phyloP scores from a whole-genome alignment of 2,329 filamentous ascomycete genomes.

The Colletotrichum sp. region DNA sequence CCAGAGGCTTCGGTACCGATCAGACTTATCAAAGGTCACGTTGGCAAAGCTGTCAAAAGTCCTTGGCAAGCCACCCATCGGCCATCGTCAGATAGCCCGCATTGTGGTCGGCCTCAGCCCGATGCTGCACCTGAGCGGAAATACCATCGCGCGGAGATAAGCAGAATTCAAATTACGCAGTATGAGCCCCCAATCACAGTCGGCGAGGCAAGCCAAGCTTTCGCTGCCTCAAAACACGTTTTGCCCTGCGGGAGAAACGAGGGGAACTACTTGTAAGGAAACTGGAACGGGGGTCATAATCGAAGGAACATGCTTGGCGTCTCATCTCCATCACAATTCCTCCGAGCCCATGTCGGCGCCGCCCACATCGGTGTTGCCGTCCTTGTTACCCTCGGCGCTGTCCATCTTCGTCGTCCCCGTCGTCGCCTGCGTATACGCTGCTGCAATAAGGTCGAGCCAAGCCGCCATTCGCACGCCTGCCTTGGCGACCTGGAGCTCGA shows the following conservation, averaged over 20 bases:
- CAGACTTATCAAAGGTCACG: neutral
- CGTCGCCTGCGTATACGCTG: slow-evolving; percentile 28
- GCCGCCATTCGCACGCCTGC: slow-evolving; percentile 72
- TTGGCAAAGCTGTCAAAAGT: neutral
- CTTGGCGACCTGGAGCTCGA: slow-evolving; percentile 70
- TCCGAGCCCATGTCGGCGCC: neutral
- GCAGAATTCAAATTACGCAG: neutral
- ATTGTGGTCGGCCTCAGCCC: neutral
- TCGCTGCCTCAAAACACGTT: slow-evolving; percentile 8
- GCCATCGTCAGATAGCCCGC: neutral
- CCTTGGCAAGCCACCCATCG: neutral
- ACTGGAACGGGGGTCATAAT: neutral
- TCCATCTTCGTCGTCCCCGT: neutral
- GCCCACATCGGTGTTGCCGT: neutral
- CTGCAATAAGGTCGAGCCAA: slow-evolving; percentile 68
- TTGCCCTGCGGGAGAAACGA: slow-evolving; percentile 9
- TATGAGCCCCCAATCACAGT: neutral
- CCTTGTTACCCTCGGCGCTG: neutral
- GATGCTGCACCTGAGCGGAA: neutral
- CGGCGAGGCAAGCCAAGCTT: neutral
- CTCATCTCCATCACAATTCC: slow-evolving; percentile 13
- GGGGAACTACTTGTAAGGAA: slow-evolving; percentile 4
- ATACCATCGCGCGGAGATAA: neutral
- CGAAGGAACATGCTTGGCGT: slow-evolving; percentile 8
- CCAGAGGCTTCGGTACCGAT: neutral